Evolutionary conservation across 805 yeast species (phyloP).

Genomic region (Suhomyces vadensis): DNA sequence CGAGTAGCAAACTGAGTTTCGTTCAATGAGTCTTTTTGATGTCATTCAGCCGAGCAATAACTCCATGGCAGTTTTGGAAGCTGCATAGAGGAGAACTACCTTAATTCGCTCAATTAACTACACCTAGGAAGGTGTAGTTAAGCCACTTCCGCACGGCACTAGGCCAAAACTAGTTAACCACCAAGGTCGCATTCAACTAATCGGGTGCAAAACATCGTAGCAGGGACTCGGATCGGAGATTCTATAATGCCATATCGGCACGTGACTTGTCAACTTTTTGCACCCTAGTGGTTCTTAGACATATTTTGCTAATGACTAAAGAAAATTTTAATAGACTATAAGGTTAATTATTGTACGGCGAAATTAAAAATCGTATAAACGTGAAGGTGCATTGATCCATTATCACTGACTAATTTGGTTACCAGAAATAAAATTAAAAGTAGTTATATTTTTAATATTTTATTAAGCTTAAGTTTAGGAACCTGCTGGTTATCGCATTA

Average conservation of each 20-base stretch:
- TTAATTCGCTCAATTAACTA: too few species aligned
- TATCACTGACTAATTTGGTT: background rate
- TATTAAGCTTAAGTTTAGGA: background rate
- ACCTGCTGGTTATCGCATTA: conserved; percentile 4
- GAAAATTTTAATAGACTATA: too few species aligned
- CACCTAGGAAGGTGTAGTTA: too few species aligned
- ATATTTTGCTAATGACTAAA: too few species aligned
- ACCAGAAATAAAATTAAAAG: background rate
- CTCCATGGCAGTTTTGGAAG: too few species aligned
- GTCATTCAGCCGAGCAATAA: too few species aligned
- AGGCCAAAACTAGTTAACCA: conserved; percentile 1
- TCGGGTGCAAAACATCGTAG: background rate
- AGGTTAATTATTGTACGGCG: too few species aligned
- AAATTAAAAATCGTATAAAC: background rate
- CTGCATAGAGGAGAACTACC: too few species aligned
- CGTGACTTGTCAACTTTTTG: background rate
- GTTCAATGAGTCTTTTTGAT: too few species aligned
- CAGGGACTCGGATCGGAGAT: background rate
- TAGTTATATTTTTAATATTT: background rate
- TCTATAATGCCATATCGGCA: background rate
- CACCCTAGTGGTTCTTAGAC: background rate
- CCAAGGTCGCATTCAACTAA: conserved; percentile 1
- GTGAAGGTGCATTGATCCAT: background rate
- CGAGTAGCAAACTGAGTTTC: too few species aligned
- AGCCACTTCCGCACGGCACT: too few species aligned